Conservation (phyloP, 352 stramenopile genomes). For the Phytophthora pluvialis region DNA sequence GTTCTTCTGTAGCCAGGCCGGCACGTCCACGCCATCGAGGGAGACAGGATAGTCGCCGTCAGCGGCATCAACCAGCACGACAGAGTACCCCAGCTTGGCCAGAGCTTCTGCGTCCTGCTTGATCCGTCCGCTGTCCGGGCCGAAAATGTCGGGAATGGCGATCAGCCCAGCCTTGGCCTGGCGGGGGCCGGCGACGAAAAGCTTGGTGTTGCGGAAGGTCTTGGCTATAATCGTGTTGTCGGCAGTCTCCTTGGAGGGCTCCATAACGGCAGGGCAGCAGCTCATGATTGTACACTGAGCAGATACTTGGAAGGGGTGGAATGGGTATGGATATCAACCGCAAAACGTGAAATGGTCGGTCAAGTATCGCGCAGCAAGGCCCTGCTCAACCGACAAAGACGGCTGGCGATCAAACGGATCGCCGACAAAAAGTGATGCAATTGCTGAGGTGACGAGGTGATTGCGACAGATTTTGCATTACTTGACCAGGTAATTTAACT, state of each 20-base stretch:
- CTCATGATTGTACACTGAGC: conserved; percentile 42
- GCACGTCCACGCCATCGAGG: conserved; percentile 1
- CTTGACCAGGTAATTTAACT: too few species aligned
- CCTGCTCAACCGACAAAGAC: background rate
- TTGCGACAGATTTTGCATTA: background rate
- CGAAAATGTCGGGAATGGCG: conserved; percentile 55
- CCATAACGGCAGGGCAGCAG: conserved; percentile 50
- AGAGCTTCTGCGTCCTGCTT: conserved; percentile 57
- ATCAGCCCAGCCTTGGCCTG: conserved; percentile 43
- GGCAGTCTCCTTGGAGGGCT: conserved; percentile 23
- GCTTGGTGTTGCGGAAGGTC: conserved; percentile 37
- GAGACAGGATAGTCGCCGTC: conserved; percentile 41
- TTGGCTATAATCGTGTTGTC: conserved; percentile 26
- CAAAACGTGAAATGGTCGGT: background rate
- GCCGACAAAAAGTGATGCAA: background rate
- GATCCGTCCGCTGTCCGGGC: conserved; percentile 55
- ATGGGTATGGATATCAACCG: too few species aligned
- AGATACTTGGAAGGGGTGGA: background rate
- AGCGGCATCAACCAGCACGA: conserved; percentile 51
- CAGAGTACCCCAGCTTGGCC: conserved; percentile 52
- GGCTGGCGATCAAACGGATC: background rate
- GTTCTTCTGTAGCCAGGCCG: conserved; percentile 24
- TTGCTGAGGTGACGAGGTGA: background rate
- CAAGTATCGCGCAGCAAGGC: background rate
- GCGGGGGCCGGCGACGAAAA: conserved; percentile 45